Conservation (phyloP, 1,284 basidiomycete species). For the Papiliotrema terrestris region DNA sequence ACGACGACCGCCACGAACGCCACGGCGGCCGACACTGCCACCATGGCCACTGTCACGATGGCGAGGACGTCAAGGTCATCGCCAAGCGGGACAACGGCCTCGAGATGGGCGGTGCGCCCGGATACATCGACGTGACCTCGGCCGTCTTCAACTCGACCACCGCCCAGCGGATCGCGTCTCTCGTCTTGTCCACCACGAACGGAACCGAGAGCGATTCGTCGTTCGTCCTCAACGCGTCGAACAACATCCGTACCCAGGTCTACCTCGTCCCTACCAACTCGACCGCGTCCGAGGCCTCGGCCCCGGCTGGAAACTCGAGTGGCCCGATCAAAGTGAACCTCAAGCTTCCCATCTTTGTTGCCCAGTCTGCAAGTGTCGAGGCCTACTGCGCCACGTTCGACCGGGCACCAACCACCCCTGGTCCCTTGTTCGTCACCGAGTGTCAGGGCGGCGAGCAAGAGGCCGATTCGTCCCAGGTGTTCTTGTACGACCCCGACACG, state of each 20-base stretch:
- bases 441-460: constrained; percentile 46
- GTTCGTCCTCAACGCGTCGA: constrained; percentile 59
- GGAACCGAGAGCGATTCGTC: constrained; percentile 37
- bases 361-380: constrained; percentile 44
- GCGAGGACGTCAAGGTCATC: constrained; percentile 7
- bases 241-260: constrained; percentile 56
- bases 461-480: constrained; percentile 57
- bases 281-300: constrained; percentile 10
- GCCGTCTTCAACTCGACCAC: constrained; percentile 35
- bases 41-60: constrained; percentile 7
- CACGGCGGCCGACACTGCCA: not conserved
- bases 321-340: constrained; percentile 51
- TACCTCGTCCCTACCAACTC: constrained; percentile 50
- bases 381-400: constrained; percentile 63
- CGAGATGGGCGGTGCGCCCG: constrained; percentile 30
- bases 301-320: constrained; percentile 12
- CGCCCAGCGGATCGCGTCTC: constrained; percentile 53
- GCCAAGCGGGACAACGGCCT: constrained; percentile 4
- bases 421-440: constrained; percentile 54
- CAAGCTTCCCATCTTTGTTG: constrained; percentile 53
- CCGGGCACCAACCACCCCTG: constrained; percentile 53
- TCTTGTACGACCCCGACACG: constrained; percentile 55
- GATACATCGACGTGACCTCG: constrained; percentile 38
- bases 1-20: too few relatives aligned
- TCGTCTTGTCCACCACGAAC: constrained; percentile 50